A percentile compares a stretch with the other conserved stretches of the same genome.
phyloP scores from a whole-genome alignment of 345 rosid genomes.

The Rhodamnia argentea region DNA sequence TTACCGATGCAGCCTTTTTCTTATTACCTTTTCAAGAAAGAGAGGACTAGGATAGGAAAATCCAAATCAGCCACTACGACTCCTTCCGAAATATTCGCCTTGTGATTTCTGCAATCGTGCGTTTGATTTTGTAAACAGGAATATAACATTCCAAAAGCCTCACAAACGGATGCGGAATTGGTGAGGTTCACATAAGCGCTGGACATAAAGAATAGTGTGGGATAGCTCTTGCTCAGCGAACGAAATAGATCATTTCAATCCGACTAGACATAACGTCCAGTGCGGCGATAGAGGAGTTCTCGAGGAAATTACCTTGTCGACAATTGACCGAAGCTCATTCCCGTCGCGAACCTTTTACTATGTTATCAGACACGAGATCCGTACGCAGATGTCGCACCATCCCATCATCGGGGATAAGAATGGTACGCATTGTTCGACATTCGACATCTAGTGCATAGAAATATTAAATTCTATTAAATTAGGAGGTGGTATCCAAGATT shows the following conservation, averaged over 20 bases:
- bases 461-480: not conserved
- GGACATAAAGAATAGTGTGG: fast-evolving
- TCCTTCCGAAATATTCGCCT: not conserved
- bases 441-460: not conserved
- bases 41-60: not conserved
- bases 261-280: not conserved
- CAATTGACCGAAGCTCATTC: not conserved
- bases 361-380: not conserved
- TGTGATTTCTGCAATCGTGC: not conserved
- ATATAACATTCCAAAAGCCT: not conserved
- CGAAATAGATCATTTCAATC: not conserved
- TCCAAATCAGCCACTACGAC: not conserved
- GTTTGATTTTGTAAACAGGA: not conserved
- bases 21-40: not conserved
- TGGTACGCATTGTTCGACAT: not conserved
- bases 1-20: not conserved
- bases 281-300: fast-evolving
- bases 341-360: fast-evolving
- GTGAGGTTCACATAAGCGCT: not conserved
- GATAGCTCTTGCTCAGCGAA: fast-evolving
- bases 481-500: not conserved
- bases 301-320: not conserved
- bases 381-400: not conserved
- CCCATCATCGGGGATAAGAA: not conserved
- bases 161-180: not conserved